These are phyloP conservation scores for Lobosporangium transversale DNA, from an alignment of 192 early-diverging fungal species.

Conservation along the genomic window DNA sequence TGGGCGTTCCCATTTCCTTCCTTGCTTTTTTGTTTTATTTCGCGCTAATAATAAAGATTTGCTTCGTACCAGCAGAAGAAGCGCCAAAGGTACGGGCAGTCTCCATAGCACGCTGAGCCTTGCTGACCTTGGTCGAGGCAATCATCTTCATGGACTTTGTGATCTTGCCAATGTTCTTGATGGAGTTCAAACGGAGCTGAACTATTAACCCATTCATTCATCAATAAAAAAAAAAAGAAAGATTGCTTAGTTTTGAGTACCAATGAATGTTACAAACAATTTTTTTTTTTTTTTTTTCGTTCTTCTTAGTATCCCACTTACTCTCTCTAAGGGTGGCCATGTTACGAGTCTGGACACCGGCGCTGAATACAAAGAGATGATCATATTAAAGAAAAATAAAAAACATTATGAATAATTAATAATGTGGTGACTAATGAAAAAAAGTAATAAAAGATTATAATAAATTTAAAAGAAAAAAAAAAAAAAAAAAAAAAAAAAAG, in stretches of 20 bases:
- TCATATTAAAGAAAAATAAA: neutral
- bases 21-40: too few species aligned
- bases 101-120: slow-evolving; percentile 91
- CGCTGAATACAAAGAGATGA: slow-evolving; percentile 53
- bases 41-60: too few species aligned
- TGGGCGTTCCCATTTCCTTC: too few species aligned
- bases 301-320: slow-evolving; percentile 51
- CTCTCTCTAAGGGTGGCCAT: slow-evolving; percentile 96
- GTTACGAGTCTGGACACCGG: slow-evolving; percentile 81
- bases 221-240: neutral
- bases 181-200: slow-evolving; percentile 93
- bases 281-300: neutral
- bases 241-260: too few species aligned
- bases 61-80: slow-evolving; percentile 66
- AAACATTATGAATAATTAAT: too few species aligned
- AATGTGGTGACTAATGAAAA: too few species aligned
- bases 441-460: too few species aligned
- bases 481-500: too few species aligned
- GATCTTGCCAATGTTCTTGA: slow-evolving; percentile 99
- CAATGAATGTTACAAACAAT: too few species aligned
- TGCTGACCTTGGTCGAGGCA: slow-evolving; percentile 97
- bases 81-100: slow-evolving; percentile 80
- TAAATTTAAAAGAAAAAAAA: too few species aligned
- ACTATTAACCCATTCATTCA: slow-evolving; percentile 66
- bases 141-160: slow-evolving; percentile 99